A percentile compares a stretch with the other conserved stretches of the same genome.
Conservation (phyloP, 108 stramenopile genomes). For the Stephanodiscus minutulus region DNA sequence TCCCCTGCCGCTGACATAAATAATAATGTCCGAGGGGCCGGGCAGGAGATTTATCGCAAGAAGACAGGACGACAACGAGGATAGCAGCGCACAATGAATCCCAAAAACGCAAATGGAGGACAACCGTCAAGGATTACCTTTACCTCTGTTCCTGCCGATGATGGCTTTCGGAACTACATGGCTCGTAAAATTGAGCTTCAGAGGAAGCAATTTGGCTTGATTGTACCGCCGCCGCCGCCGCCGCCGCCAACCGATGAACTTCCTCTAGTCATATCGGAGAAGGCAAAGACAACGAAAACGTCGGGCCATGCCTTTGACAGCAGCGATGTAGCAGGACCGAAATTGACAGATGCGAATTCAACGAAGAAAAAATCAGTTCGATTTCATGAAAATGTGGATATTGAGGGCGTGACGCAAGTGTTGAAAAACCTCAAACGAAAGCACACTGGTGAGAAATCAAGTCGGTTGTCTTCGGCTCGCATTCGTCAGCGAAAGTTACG, state of each 20-base stretch:
- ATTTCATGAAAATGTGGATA: slow-evolving; percentile 35
- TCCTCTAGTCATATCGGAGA: background rate
- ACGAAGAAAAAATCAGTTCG: slow-evolving; percentile 40
- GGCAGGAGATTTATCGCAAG: background rate
- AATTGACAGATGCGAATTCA: background rate
- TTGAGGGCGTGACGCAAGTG: slow-evolving; percentile 29
- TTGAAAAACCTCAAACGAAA: slow-evolving; percentile 42
- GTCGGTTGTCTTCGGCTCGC: slow-evolving; percentile 14
- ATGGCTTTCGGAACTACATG: slow-evolving; percentile 85
- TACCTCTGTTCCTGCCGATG: slow-evolving; percentile 48
- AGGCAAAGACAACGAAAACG: background rate
- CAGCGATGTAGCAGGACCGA: background rate
- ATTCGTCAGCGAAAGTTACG: background rate
- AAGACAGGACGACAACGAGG: background rate
- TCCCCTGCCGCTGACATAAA: too few species aligned
- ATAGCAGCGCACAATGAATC: background rate
- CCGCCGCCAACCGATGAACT: slow-evolving; percentile 2
- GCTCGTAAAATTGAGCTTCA: slow-evolving; percentile 79
- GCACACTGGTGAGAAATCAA: slow-evolving; percentile 15
- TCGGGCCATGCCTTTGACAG: background rate
- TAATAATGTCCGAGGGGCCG: too few species aligned
- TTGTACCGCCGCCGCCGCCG: slow-evolving; percentile 69
- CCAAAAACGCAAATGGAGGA: background rate
- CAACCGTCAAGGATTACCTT: slow-evolving; percentile 18
- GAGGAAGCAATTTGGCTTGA: slow-evolving; percentile 71